Evolutionary conservation across 202 grass and related monocot genomes (phyloP).

Genomic region (Saccharum hybrid): DNA sequence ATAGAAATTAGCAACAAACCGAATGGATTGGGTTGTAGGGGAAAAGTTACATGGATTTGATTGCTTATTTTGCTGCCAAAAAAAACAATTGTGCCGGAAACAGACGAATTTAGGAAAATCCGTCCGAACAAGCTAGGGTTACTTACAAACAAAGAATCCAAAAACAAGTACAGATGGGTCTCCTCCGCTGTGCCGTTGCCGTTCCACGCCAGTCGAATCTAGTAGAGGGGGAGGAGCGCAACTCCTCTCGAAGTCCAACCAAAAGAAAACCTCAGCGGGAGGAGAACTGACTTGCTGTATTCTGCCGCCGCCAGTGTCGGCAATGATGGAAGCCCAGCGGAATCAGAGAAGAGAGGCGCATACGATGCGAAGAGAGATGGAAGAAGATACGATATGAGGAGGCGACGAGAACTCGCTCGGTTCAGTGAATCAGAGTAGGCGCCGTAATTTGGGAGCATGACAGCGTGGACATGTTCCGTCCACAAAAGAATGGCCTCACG

Average conservation of each 20-base stretch:
- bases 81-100: not conserved
- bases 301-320: not conserved
- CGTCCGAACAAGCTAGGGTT: conserved; percentile 11
- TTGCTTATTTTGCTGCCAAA: not conserved
- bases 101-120: not conserved
- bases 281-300: not conserved
- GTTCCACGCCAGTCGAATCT: not conserved
- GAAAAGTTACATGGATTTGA: not conserved
- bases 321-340: not conserved
- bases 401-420: not conserved
- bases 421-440: not conserved
- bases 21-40: not conserved
- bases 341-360: not conserved
- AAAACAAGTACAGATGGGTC: not conserved
- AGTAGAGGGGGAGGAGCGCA: not conserved
- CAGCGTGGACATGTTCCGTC: not conserved
- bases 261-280: not conserved
- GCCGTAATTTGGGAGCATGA: not conserved
- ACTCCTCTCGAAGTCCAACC: not conserved
- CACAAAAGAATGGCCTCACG: no score
- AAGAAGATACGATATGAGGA: not conserved
- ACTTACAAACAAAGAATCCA: not conserved
- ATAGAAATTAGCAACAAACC: not conserved
- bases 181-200: not conserved
- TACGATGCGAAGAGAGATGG: not conserved